Evolutionary conservation across 179 eudicot species (phyloP).

Genomic region (Monotropa hypopitys): DNA sequence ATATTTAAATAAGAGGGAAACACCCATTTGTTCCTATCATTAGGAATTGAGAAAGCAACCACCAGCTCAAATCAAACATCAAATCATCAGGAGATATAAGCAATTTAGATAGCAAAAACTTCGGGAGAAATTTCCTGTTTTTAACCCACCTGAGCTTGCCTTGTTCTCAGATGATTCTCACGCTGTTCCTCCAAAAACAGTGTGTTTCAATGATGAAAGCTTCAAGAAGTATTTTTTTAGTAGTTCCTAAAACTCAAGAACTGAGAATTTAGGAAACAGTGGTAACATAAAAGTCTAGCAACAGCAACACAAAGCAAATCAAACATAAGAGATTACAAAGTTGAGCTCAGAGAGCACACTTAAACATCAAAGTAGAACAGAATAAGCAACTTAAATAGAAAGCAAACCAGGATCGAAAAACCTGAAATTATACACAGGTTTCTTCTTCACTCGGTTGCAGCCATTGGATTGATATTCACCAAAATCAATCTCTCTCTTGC

Average conservation of each 20-base stretch:
- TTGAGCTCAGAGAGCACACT: conserved; percentile 30
- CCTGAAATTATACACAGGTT: conserved; percentile 34
- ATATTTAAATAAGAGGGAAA: conserved; percentile 7
- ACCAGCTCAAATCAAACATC: conserved; percentile 12
- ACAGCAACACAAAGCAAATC: conserved; percentile 21
- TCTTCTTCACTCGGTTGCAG: conserved; percentile 28
- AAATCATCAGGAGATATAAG: neutral
- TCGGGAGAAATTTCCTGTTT: neutral
- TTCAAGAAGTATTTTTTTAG: neutral
- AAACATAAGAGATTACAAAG: conserved; percentile 16
- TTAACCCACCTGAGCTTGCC: neutral
- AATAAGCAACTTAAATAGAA: conserved; percentile 11
- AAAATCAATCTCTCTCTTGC: conserved; percentile 19
- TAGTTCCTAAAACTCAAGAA: conserved; percentile 1
- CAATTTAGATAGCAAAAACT: conserved; percentile 1
- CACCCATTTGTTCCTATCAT: conserved; percentile 16
- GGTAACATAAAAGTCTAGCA: conserved; percentile 21
- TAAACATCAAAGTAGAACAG: conserved; percentile 22
- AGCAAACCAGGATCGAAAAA: conserved; percentile 26
- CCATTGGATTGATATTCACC: conserved; percentile 30
- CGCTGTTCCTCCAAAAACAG: conserved; percentile 2
- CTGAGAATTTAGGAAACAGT: conserved; percentile 10
- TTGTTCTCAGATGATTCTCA: neutral
- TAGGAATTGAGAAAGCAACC: conserved; percentile 18
- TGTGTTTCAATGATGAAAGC: neutral